Percentiles rank a stretch among this genome's conserved stretches.
These are phyloP conservation scores for Histomonas meleagridis DNA, from an alignment of 208 protist genomes.

Conservation along the genomic window DNA sequence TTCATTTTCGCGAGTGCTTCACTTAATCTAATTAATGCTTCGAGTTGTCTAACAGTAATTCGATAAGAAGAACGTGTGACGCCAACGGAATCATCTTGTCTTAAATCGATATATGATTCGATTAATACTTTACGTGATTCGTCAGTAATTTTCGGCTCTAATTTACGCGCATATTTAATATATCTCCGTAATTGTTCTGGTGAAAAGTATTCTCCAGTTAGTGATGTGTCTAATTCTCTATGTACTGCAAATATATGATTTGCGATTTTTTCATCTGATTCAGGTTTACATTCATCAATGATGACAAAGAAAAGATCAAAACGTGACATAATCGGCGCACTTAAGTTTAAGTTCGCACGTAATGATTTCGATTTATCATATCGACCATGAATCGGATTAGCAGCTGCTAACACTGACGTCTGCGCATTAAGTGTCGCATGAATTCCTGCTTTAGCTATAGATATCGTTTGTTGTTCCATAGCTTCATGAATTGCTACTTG, in stretches of 20 bases:
- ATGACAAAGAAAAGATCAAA: constrained; percentile 99
- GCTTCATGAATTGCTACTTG: constrained; percentile 54
- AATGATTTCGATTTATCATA: constrained; percentile 44
- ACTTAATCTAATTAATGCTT: constrained; percentile 92
- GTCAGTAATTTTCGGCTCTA: constrained; percentile 55
- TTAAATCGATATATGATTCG: constrained; percentile 70
- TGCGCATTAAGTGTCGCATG: constrained; percentile 93
- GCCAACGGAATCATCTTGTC: constrained; percentile 67
- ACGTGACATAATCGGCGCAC: constrained; percentile 89
- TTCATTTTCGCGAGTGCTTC: constrained; percentile 88
- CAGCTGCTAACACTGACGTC: constrained; percentile 68
- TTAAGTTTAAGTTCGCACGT: constrained; percentile 57
- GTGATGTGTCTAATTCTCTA: constrained; percentile 45
- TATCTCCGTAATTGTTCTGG: constrained; percentile 68
- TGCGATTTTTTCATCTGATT: constrained; percentile 85
- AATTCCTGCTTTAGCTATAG: constrained; percentile 84
- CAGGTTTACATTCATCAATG: constrained; percentile 81
- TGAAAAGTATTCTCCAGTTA: constrained; percentile 58
- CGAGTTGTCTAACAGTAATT: constrained; percentile 96
- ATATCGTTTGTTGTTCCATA: constrained; percentile 99
- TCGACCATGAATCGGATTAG: constrained; percentile 66
- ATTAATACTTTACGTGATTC: constrained; percentile 55
- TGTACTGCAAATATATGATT: constrained; percentile 67
- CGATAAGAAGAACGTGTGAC: constrained; percentile 64
- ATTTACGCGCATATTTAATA: constrained; percentile 47